Evolutionary conservation across 768 basidiomycete species (phyloP).

Genomic region (Leucocoprinus sp.): DNA sequence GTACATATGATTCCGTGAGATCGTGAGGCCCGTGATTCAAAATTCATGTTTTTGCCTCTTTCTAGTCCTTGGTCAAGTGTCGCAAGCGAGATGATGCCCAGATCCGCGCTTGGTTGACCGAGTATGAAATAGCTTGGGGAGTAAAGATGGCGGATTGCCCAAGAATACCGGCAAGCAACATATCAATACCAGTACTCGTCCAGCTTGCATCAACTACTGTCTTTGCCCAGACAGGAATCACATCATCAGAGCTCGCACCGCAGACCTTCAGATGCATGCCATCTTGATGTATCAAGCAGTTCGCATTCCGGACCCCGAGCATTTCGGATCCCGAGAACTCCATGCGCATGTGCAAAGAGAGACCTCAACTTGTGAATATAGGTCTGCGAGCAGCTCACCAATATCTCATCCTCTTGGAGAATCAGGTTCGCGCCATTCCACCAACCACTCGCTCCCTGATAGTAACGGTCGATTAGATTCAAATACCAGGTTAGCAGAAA

Average conservation of each 20-base stretch:
- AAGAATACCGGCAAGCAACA: constrained; percentile 29
- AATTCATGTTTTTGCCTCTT: constrained; percentile 10
- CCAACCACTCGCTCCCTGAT: constrained; percentile 11
- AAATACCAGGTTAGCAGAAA: constrained; percentile 13
- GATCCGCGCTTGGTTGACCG: constrained; percentile 49
- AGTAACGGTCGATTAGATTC: constrained; percentile 16
- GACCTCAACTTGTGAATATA: constrained; percentile 17
- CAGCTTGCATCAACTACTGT: constrained; percentile 16
- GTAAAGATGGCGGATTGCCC: constrained; percentile 45
- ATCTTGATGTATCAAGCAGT: constrained; percentile 15
- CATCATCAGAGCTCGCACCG: constrained; percentile 20
- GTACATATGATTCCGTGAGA: constrained; percentile 30
- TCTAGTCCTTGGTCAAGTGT: constrained; percentile 60
- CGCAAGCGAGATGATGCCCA: constrained; percentile 46
- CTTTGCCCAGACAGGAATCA: constrained; percentile 15
- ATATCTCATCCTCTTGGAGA: constrained; percentile 27
- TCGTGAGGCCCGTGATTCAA: constrained; percentile 5
- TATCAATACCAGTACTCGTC: constrained; percentile 23
- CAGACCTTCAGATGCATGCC: constrained; percentile 26
- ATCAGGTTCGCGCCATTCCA: constrained; percentile 21
- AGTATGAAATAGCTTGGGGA: constrained; percentile 64
- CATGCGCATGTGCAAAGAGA: constrained; percentile 25
- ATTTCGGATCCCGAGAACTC: no score
- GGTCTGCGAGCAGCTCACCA: constrained; percentile 22
- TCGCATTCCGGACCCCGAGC: constrained; percentile 19